Evolutionary conservation across 2,329 filamentous ascomycete species (phyloP).

Genomic region (Pseudogymnoascus sp.): DNA sequence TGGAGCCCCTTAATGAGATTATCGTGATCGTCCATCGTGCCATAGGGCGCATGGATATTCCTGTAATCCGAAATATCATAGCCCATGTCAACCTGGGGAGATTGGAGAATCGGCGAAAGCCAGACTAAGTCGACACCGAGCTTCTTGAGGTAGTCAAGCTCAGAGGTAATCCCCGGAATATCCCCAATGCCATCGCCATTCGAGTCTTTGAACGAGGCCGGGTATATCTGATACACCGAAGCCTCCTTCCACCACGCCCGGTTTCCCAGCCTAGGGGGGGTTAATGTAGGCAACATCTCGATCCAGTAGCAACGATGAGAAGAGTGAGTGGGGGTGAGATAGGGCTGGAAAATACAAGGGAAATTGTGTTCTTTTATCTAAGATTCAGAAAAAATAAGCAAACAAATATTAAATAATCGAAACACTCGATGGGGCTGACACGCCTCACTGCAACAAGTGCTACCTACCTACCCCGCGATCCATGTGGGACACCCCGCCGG

Average conservation of each 20-base stretch:
- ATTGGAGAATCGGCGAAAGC: constrained; percentile 60
- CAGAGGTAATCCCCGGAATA: constrained; percentile 55
- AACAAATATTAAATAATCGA: background rate
- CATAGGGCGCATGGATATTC: constrained; percentile 59
- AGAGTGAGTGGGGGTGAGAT: background rate
- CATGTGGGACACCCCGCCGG: constrained; percentile 7
- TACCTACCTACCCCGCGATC: background rate
- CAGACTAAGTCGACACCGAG: constrained; percentile 61
- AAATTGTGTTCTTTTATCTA: background rate
- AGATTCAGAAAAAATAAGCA: background rate
- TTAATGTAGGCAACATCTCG: background rate
- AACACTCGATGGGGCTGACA: background rate
- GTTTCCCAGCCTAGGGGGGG: background rate
- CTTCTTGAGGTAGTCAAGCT: constrained; percentile 53
- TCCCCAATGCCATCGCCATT: constrained; percentile 56
- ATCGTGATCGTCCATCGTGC: constrained; percentile 61
- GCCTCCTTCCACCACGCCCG: constrained; percentile 36
- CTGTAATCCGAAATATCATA: constrained; percentile 67
- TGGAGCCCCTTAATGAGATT: constrained; percentile 53
- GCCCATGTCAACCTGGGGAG: constrained; percentile 63
- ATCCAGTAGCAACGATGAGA: background rate
- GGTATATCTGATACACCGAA: constrained; percentile 52
- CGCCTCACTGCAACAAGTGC: background rate
- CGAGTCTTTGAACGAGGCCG: constrained; percentile 50
- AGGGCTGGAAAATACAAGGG: background rate